Evolutionary conservation across 495 filamentous ascomycete species (phyloP), one percentile per base, ranked within the genome.

Genomic region (Xylaria telfairii): DNA sequence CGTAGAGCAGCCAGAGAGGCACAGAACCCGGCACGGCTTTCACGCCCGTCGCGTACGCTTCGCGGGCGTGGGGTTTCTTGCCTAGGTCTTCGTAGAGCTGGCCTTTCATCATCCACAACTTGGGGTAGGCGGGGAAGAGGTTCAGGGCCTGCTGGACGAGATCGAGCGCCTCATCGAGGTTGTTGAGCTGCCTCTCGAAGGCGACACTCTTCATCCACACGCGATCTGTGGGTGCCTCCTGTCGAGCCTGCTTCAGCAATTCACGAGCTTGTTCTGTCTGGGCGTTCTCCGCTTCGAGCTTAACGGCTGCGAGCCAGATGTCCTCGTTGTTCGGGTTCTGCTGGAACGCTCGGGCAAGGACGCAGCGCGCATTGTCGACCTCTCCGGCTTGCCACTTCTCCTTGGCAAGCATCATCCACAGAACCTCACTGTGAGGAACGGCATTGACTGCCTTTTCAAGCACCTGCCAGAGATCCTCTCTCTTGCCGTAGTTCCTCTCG

Each of bases 81-180:
- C 84, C 87, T 63, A 92, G 87, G 19, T 88, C 83, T 74, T 97
- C 92, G 86, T 98, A 99, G 71, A 98, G 93, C 74, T 99, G 96
- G 4, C 96, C 96, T 81, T 98, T 99, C 84, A 97, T 93, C 93
- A 97, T 97, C 91, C 94, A 97, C 13, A 99, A 87, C 78, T 98
- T 98, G 65, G 93, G 89, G 2, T 91, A 88, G 59, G 89, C 88
- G 13, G 96, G 95, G 80, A 96, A 98, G n/a, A 93, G 83, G 66
- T 93, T 90, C 0, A 99, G 85, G 34, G 91, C 96, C 76, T 97
- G 89, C 74, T 91, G 93, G 71, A 93, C 94, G 8, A 98, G 89
- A 72, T 97, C 90, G 4, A 99, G 85, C 0, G 95, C 92, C 0
- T 90, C 90, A 44, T 96, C 91, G 49, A 85, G 84, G 72, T 96